phyloP scores from a whole-genome alignment of 2,329 filamentous ascomycete genomes.

The Hortaea sp. region DNA sequence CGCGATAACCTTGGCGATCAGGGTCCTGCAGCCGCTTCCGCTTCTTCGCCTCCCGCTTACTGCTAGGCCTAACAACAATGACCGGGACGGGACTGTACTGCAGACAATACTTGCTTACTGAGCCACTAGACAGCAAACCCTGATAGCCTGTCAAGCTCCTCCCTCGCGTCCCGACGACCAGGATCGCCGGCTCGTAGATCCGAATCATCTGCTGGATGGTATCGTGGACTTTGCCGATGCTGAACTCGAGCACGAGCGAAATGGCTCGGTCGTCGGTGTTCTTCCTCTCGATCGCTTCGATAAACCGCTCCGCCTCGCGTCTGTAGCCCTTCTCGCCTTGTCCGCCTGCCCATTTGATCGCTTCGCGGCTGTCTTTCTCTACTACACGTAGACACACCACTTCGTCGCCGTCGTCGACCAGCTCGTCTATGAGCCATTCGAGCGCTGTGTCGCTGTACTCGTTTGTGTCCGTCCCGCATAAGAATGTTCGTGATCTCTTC shows the following conservation, averaged over 20 bases:
- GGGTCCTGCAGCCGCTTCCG: slow-evolving; percentile 72
- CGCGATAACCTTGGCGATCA: slow-evolving; percentile 62
- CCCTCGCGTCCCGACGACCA: slow-evolving; percentile 82
- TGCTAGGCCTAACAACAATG: slow-evolving; percentile 78
- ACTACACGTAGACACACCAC: slow-evolving; percentile 83
- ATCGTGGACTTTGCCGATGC: slow-evolving; percentile 78
- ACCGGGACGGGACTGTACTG: slow-evolving; percentile 90
- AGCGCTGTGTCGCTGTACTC: slow-evolving; percentile 86
- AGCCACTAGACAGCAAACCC: slow-evolving; percentile 67
- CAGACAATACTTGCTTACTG: slow-evolving; percentile 87
- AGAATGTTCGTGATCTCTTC: slow-evolving; percentile 74
- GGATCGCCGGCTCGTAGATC: slow-evolving; percentile 81
- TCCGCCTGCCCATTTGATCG: slow-evolving; percentile 27
- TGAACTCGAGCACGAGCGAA: slow-evolving; percentile 75
- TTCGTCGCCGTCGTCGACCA: slow-evolving; percentile 89
- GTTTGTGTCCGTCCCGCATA: slow-evolving; percentile 85
- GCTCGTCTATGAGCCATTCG: slow-evolving; percentile 83
- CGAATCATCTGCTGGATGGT: slow-evolving; percentile 89
- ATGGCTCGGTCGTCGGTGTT: slow-evolving; percentile 77
- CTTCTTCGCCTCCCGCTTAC: slow-evolving; percentile 84
- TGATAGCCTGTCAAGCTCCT: slow-evolving; percentile 78
- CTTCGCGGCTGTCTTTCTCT: slow-evolving; percentile 68
- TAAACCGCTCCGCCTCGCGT: slow-evolving; percentile 62
- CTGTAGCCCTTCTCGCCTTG: slow-evolving; percentile 53
- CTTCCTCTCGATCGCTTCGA: slow-evolving; percentile 67